Conservation (phyloP, 495 filamentous ascomycete species). For the Lichina pygmaea region DNA sequence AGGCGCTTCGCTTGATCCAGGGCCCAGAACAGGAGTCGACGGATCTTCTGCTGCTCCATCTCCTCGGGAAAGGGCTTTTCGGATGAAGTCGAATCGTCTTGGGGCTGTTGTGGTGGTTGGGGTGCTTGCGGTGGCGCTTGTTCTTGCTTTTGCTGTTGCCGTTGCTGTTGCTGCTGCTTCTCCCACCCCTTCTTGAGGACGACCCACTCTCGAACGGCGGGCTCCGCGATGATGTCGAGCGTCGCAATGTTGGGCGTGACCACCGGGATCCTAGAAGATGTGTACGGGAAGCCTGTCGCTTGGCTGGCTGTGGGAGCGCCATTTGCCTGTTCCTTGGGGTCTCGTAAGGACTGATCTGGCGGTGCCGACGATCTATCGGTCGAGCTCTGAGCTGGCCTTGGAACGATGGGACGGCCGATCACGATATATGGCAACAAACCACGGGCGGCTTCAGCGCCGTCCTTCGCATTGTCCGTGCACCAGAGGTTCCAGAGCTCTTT, state of each 20-base stretch:
- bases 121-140: not conserved
- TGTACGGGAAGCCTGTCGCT: not conserved
- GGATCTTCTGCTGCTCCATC: too few relatives aligned
- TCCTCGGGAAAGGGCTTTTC: too few relatives aligned
- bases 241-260: slow-evolving; percentile 6
- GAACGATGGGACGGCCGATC: slow-evolving; percentile 8
- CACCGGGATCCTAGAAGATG: not conserved
- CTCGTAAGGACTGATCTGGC: too few relatives aligned
- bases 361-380: too few relatives aligned
- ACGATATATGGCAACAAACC: slow-evolving; percentile 1
- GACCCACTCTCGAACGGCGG: slow-evolving; percentile 1
- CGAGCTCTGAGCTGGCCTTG: not conserved
- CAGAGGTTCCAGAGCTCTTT: slow-evolving; percentile 16
- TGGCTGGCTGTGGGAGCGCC: not conserved
- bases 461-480: slow-evolving; percentile 14
- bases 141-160: not conserved
- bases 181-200: not conserved
- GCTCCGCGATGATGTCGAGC: slow-evolving; percentile 5
- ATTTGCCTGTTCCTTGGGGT: not conserved
- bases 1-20: too few relatives aligned
- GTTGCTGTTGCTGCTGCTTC: not conserved
- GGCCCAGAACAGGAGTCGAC: too few relatives aligned
- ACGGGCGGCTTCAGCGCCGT: slow-evolving; percentile 6
- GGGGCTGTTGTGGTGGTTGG: not conserved
- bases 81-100: not conserved